Conservation (phyloP, 345 rosid species). For the Syzygium grande region DNA sequence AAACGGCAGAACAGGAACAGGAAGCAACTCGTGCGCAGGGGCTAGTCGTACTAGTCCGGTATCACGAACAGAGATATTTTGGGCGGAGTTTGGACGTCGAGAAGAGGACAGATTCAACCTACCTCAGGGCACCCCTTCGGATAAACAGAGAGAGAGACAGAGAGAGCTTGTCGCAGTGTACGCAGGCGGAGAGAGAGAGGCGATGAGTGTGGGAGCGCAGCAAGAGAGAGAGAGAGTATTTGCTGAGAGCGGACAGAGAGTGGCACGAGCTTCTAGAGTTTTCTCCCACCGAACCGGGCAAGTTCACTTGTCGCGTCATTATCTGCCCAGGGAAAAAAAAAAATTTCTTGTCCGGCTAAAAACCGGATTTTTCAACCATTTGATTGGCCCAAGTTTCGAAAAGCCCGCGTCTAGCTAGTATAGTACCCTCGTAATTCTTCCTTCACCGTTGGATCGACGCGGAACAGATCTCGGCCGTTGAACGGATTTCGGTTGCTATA, state of each 20-base stretch:
- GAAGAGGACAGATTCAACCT: not conserved
- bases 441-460: not conserved
- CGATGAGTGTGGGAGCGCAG: not conserved
- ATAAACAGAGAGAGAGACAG: not conserved
- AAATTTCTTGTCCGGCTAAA: too few relatives aligned
- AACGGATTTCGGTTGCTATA: not conserved
- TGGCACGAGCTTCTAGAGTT: not conserved
- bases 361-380: not conserved
- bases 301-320: not conserved
- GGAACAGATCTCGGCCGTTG: not conserved
- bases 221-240: too few relatives aligned
- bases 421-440: not conserved
- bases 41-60: not conserved
- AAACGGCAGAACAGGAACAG: not conserved
- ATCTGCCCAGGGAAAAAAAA: not conserved
- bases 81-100: not conserved
- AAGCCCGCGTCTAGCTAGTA: not conserved
- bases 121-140: conserved; percentile 47
- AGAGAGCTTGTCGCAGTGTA: not conserved
- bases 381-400: not conserved
- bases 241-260: too few relatives aligned
- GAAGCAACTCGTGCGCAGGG: not conserved
- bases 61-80: not conserved
- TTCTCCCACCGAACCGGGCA: not conserved
- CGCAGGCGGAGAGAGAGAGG: not conserved